Conservation (phyloP, 2,329 filamentous ascomycete genomes). For the Trichocomaceae sp. region DNA sequence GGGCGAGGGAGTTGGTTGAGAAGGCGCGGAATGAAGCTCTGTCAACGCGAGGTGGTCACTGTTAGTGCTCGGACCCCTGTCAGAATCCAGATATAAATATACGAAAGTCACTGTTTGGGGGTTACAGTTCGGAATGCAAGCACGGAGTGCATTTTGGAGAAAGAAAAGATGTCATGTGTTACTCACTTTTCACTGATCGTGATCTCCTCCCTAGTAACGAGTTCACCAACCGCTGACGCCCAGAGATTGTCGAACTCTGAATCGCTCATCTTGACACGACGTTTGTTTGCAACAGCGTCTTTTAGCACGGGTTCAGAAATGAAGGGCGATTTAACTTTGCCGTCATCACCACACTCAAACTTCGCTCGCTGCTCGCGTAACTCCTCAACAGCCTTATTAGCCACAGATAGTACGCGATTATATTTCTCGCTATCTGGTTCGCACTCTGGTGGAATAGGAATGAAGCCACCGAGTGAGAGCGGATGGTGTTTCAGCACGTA, state of each 20-base stretch:
- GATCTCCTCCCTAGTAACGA: constrained; percentile 54
- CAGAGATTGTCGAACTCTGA: constrained; percentile 84
- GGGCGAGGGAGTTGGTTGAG: constrained; percentile 82
- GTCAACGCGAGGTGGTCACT: constrained; percentile 66
- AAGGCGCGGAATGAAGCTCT: constrained; percentile 67
- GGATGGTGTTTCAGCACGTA: constrained; percentile 83
- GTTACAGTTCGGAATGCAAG: constrained; percentile 14
- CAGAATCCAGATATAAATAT: constrained; percentile 34
- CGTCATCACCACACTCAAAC: constrained; percentile 77
- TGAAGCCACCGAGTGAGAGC: constrained; percentile 67
- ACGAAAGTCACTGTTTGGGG: constrained; percentile 12
- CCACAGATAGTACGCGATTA: constrained; percentile 76
- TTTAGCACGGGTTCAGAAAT: constrained; percentile 66
- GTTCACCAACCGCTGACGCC: constrained; percentile 45
- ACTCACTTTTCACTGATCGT: constrained; percentile 55
- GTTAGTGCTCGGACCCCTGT: constrained; percentile 64
- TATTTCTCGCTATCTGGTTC: constrained; percentile 93
- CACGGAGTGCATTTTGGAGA: constrained; percentile 11
- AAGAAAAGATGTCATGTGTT: no score
- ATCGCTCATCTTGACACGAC: constrained; percentile 74
- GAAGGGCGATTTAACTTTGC: constrained; percentile 57
- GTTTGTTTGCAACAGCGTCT: constrained; percentile 65
- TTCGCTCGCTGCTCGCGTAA: constrained; percentile 78
- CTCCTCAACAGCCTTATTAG: constrained; percentile 79
- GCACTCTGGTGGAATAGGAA: constrained; percentile 84